These are phyloP conservation scores for Trametes maxima DNA, from an alignment of 768 basidiomycete species.

Conservation along the genomic window DNA sequence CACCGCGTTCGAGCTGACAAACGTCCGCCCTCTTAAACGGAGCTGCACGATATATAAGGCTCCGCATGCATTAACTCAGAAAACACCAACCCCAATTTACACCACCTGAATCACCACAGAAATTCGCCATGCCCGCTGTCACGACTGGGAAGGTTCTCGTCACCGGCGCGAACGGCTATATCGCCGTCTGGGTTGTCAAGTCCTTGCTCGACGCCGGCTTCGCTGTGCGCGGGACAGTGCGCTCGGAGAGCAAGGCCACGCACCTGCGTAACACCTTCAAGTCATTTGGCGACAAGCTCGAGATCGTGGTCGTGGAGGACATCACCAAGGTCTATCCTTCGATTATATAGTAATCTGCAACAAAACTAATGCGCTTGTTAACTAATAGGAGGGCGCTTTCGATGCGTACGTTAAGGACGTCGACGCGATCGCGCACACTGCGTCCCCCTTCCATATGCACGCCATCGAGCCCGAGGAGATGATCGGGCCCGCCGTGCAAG, in stretches of 20 bases:
- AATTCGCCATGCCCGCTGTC: slow-evolving; percentile 37
- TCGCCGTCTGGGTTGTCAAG: slow-evolving; percentile 60
- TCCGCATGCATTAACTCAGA: no score
- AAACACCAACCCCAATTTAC: background rate
- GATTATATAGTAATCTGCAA: background rate
- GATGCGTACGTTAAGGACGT: slow-evolving; percentile 78
- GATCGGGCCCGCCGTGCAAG: slow-evolving; percentile 70
- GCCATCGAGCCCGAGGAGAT: slow-evolving; percentile 52
- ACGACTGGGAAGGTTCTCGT: slow-evolving; percentile 49
- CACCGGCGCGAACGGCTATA: slow-evolving; percentile 60
- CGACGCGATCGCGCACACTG: slow-evolving; percentile 69
- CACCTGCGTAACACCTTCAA: slow-evolving; percentile 58
- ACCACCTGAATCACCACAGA: background rate
- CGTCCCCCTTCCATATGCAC: slow-evolving; percentile 58
- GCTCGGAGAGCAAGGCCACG: slow-evolving; percentile 57
- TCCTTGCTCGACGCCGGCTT: slow-evolving; percentile 66
- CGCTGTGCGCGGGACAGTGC: slow-evolving; percentile 65
- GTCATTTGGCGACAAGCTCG: slow-evolving; percentile 55
- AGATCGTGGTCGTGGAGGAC: slow-evolving; percentile 72
- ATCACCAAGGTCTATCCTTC: slow-evolving; percentile 49
- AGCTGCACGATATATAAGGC: no score
- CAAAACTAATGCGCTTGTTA: no score
- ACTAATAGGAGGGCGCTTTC: slow-evolving; percentile 62
- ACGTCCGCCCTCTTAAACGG: no score
- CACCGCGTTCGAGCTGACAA: no score